Base-by-base conservation (phyloP, 73 alveolate species). In the Halteria grandinella region DNA sequence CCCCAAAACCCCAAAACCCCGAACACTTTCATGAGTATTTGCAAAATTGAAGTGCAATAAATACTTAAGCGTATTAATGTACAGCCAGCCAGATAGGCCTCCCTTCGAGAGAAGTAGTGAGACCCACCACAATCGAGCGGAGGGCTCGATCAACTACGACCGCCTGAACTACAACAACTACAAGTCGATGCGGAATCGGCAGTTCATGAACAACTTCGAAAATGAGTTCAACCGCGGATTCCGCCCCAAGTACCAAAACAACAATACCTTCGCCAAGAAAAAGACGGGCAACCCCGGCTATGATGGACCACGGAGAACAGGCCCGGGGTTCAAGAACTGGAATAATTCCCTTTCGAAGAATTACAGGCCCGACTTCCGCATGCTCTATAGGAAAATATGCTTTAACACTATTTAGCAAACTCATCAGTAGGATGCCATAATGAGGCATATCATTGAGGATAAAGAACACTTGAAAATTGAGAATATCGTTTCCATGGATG, bases 401-500 rank as follows among this genome's bases (percentile, higher is more conserved):
- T 79, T 25, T 31, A 33, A 63, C 8, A 66, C 83, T 0, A 36
- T 79, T 12, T 10, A 29, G 45, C 66, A 28, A 14, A 79, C 89
- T 21, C 27, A n/a, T 37, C 51, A 11, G 11, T 51, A 79, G 47
- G 89, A 79, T 41, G 31, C 21, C n/a, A 66, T 79, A 21, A 33
- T 79, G 1, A 28, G 83, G 44, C 50, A 58, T 0, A 66, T 79
- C 18, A 79, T 79, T 14, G 48, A 66, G 28, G 66, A 79, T 27
- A 43, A 54, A 36, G 89, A 79, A 36, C 82, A 66, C 41, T 33
- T 79, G 24, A 41, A 36, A 3, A 63, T 75, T 23, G 53, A 29
- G 8, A 66, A 79, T 14, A 79, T 79, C n/a, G 89, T 79, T 1
- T 75, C 89, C 20, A 49, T 79, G 29, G 89, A 79, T 64, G 83